A percentile compares a stretch with the other conserved stretches of the same genome.
Conservation (phyloP, 805 yeast genomes). For the Pichia membranifaciens region DNA sequence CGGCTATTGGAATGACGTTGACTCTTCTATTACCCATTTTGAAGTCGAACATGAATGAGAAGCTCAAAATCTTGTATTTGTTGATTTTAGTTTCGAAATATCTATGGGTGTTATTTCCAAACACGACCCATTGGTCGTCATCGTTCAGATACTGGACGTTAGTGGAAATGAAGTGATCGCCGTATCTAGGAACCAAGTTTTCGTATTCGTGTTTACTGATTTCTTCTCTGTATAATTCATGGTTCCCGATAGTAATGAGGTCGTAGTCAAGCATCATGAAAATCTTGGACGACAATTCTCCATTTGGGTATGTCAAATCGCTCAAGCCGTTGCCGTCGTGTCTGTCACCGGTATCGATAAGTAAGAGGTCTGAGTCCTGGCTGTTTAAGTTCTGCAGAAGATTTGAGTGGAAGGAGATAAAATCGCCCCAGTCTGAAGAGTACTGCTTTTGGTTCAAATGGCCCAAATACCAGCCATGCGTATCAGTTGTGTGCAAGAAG, state of each 20-base stretch:
- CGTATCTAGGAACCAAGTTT: conserved; percentile 49
- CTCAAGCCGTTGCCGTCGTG: conserved; percentile 92
- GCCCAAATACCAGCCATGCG: conserved; percentile 96
- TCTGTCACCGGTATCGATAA: conserved; percentile 87
- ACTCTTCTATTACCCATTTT: conserved; percentile 51
- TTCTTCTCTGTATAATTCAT: conserved; percentile 71
- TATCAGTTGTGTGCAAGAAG: conserved; percentile 91
- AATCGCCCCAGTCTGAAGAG: conserved; percentile 91
- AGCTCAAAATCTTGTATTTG: conserved; percentile 49
- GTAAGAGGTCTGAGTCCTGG: conserved; percentile 52
- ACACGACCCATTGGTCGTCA: conserved; percentile 45
- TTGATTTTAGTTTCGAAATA: conserved; percentile 59
- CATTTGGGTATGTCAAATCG: conserved; percentile 74
- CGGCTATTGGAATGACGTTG: conserved; percentile 55
- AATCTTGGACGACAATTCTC: conserved; percentile 52
- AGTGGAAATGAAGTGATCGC: conserved; percentile 61
- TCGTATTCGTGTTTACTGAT: conserved; percentile 63
- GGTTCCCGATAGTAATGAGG: conserved; percentile 81
- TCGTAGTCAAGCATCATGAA: conserved; percentile 68
- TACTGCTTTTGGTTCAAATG: conserved; percentile 74
- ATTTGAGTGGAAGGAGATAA: conserved; percentile 57
- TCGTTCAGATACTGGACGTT: conserved; percentile 57
- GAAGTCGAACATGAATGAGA: conserved; percentile 81
- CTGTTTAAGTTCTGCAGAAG: conserved; percentile 30
- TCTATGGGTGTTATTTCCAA: conserved; percentile 60